Conservation (phyloP, 345 rosid species). For the Arabidopsis suecica region DNA sequence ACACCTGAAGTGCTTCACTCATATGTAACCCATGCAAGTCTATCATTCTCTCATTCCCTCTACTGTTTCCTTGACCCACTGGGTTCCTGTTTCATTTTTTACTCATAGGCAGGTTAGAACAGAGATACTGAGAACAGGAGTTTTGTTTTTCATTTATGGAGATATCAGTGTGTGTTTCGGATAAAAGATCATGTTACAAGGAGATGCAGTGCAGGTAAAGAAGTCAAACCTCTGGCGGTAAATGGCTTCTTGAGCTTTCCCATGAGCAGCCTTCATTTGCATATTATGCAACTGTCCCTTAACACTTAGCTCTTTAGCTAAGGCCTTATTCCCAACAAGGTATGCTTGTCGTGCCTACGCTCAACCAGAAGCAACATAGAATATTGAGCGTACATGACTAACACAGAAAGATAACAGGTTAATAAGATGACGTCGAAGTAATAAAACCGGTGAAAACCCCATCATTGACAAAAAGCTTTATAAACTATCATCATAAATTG, state of each 20-base stretch:
- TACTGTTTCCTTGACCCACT: constrained; percentile 58
- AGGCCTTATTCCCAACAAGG: constrained; percentile 86
- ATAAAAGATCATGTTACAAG: constrained; percentile 6
- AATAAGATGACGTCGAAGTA: neutral
- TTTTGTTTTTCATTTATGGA: neutral
- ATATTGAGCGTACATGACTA: neutral
- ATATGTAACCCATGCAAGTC: constrained; percentile 97
- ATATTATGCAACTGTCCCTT: constrained; percentile 91
- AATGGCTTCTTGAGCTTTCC: constrained; percentile 93
- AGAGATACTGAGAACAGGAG: neutral
- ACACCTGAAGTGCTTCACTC: constrained; percentile 80
- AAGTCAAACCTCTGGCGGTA: constrained; percentile 86
- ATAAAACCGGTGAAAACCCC: neutral
- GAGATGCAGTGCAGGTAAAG: constrained; percentile 18
- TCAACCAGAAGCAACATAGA: constrained; percentile 34
- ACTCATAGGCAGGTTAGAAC: constrained; percentile 35
- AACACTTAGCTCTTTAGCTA: constrained; percentile 90
- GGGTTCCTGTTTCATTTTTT: constrained; percentile 68
- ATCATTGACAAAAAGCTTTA: constrained; percentile 1
- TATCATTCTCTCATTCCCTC: constrained; percentile 92
- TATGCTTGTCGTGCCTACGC: constrained; percentile 87
- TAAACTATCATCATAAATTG: constrained; percentile 5
- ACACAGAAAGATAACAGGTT: constrained; percentile 10
- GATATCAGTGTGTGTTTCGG: neutral
- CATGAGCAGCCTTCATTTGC: constrained; percentile 98